Base-by-base conservation (phyloP, 2,329 filamentous ascomycete genomes). In the Colletotrichum horii region DNA sequence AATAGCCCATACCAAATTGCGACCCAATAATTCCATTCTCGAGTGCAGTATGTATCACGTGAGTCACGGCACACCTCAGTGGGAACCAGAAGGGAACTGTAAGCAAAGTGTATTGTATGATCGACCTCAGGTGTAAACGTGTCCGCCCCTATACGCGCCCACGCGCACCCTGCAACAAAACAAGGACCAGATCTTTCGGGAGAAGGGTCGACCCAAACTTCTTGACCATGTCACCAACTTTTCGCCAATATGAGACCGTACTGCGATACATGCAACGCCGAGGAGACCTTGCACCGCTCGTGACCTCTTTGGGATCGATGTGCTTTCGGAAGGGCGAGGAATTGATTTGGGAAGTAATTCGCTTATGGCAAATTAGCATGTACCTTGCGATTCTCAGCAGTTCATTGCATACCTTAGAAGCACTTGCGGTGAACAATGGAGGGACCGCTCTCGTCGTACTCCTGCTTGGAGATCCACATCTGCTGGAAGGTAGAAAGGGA, bases 401-500 rank as follows among this genome's bases (percentile, higher is more conserved):
- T 58, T 26, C 6, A 1, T 32, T 32, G 78, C 86, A 83, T 85
- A 93, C 93, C 94, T 98, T 98, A 98, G 94, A 98, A 98, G 95
- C 96, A 98, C 95, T 98, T 98, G 94, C 96, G 95, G 94, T 98
- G 96, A 85, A 98, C 96, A 86, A 98, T 98, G 85, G 96, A 98
- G 84, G 96, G 97, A 90, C 96, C 96, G 89, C 94, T 97, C 95
- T 98, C 97, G 92, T 99, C 97, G 94, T 98, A 98, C 93, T 98
- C 96, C 92, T 99, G 97, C 96, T 99, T 99, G 84, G 97, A 99
- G 94, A 99, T 98, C 97, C 97, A 99, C 97, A 99, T 99, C 92
- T 99, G 97, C 93, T 99, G 97, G 96, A 99, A 99, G 89, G 97
- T 99, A 83, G 97, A 99, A 84, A 99, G 95, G 80, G 97, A 99